Percentiles rank a stretch among this genome's conserved stretches.
phyloP scores from a whole-genome alignment of 495 filamentous ascomycete genomes.

The Penicillium fimorum region DNA sequence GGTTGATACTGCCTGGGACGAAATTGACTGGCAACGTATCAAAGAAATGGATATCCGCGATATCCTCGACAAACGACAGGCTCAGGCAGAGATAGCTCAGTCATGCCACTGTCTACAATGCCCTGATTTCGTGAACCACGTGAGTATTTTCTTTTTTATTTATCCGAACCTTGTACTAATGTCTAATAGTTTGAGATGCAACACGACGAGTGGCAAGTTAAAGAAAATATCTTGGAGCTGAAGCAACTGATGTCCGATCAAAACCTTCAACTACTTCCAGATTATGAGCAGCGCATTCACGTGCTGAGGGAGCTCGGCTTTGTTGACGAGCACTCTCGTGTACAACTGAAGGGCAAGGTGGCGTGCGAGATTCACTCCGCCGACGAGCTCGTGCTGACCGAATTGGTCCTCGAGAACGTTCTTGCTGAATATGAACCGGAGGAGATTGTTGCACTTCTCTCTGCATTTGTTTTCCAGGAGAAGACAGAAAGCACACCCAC shows the following conservation, averaged over 20 bases:
- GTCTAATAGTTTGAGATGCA: conserved; percentile 73
- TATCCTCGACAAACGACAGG: conserved; percentile 63
- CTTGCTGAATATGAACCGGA: conserved; percentile 93
- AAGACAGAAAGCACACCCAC: conserved; percentile 84
- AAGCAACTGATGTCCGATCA: conserved; percentile 90
- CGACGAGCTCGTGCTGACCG: conserved; percentile 95
- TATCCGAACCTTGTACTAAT: not conserved
- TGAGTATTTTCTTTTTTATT: conserved; percentile 42
- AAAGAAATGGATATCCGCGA: conserved; percentile 76
- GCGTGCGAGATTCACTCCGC: conserved; percentile 98
- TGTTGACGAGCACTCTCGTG: conserved; percentile 76
- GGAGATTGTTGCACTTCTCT: conserved; percentile 92
- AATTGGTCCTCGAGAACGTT: conserved; percentile 93
- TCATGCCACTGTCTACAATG: conserved; percentile 62
- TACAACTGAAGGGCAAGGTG: conserved; percentile 95
- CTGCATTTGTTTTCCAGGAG: conserved; percentile 97
- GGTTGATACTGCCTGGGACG: conserved; percentile 73
- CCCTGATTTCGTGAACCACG: conserved; percentile 78
- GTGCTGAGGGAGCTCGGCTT: conserved; percentile 90
- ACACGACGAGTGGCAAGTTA: conserved; percentile 91
- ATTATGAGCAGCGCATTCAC: conserved; percentile 92
- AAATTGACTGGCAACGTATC: conserved; percentile 77
- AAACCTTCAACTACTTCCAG: conserved; percentile 93
- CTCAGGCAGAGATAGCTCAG: conserved; percentile 57
- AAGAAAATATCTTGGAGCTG: conserved; percentile 82